phyloP scores from a whole-genome alignment of 495 filamentous ascomycete genomes.

The Neurospora sp. region DNA sequence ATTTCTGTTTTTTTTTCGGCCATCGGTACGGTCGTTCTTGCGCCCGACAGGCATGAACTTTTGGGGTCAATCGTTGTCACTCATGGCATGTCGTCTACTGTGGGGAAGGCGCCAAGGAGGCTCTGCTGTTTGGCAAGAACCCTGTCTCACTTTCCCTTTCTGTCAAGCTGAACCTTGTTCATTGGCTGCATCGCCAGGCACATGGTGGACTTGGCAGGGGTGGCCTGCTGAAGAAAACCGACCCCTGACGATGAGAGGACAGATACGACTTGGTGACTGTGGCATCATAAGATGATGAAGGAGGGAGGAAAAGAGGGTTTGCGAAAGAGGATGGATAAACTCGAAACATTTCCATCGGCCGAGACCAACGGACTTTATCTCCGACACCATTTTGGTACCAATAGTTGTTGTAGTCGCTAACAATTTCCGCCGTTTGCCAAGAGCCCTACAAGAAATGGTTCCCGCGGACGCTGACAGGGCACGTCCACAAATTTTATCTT shows the following conservation, averaged over 20 bases:
- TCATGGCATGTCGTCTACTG: neutral
- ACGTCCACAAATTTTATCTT: neutral
- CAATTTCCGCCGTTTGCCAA: neutral
- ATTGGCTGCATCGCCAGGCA: neutral
- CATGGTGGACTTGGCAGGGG: neutral
- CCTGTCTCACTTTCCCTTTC: neutral
- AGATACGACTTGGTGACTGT: neutral
- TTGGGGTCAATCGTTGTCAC: neutral
- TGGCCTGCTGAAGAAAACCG: neutral
- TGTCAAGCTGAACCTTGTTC: neutral
- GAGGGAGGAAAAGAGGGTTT: neutral
- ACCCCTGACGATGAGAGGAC: neutral
- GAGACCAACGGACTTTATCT: neutral
- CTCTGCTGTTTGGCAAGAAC: neutral
- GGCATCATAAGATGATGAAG: neutral
- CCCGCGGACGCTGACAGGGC: fast-evolving
- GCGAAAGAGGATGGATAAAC: neutral
- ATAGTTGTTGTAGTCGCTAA: neutral
- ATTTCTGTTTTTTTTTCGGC: too few species aligned
- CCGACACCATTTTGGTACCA: neutral
- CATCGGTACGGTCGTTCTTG: neutral
- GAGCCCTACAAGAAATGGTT: neutral
- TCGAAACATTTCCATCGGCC: neutral
- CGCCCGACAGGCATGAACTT: neutral
- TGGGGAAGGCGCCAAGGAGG: neutral